Conservation (phyloP, 192 early-diverging fungal species). For the Phlyctochytrium planicorne region DNA sequence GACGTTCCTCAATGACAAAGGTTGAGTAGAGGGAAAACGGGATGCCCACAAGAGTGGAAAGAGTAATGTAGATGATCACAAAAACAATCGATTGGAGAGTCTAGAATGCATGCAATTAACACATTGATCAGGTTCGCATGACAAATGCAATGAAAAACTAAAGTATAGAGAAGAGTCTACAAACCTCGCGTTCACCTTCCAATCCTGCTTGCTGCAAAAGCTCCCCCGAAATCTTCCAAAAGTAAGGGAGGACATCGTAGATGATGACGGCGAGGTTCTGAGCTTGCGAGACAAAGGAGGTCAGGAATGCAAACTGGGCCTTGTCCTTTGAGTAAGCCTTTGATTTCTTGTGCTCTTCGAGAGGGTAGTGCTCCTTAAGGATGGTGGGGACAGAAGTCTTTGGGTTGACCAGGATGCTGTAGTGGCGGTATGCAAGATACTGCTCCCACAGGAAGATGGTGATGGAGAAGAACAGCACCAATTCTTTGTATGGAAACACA, state of each 20-base stretch:
- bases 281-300: slow-evolving; percentile 58
- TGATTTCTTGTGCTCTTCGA: slow-evolving; percentile 81
- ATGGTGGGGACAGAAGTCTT: slow-evolving; percentile 55
- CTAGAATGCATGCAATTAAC: slow-evolving; percentile 34
- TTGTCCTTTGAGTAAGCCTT: slow-evolving; percentile 54
- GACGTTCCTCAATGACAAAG: slow-evolving; percentile 92
- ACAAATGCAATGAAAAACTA: too few species aligned
- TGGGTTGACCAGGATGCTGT: slow-evolving; percentile 64
- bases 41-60: slow-evolving; percentile 65
- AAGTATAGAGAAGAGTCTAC: too few species aligned
- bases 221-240: slow-evolving; percentile 66
- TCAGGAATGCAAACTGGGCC: slow-evolving; percentile 71
- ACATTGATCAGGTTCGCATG: background rate
- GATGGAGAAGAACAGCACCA: slow-evolving; percentile 71
- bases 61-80: slow-evolving; percentile 53
- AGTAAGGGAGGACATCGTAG: slow-evolving; percentile 69
- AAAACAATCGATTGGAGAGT: slow-evolving; percentile 84
- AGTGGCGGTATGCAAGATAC: slow-evolving; percentile 82
- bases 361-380: slow-evolving; percentile 66
- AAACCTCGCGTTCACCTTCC: slow-evolving; percentile 70
- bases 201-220: slow-evolving; percentile 53
- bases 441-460: slow-evolving; percentile 76
- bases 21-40: slow-evolving; percentile 86
- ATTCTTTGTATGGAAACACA: slow-evolving; percentile 73
- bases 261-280: slow-evolving; percentile 66